Conservation (phyloP, 129 eudicot genomes). For the Escallonia herrerae region DNA sequence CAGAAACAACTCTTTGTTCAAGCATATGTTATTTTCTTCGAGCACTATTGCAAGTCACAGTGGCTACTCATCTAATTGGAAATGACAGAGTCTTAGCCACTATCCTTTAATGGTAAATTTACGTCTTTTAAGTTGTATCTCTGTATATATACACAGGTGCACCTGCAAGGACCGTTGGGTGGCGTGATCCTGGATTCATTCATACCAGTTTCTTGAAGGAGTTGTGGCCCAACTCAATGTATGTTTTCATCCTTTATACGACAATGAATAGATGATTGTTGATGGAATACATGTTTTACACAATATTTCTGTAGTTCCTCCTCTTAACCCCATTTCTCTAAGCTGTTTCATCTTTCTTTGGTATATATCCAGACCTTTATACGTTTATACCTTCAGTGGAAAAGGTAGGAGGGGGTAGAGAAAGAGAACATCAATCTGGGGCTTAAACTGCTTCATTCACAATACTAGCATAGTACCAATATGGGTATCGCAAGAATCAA, state of each 20-base stretch:
- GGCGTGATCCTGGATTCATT: conserved; percentile 86
- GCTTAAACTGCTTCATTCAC: too few relatives aligned
- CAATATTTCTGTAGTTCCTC: too few relatives aligned
- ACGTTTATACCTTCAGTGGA: too few relatives aligned
- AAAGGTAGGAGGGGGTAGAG: too few relatives aligned
- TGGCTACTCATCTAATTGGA: neutral
- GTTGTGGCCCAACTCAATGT: conserved; percentile 66
- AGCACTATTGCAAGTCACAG: conserved; percentile 1
- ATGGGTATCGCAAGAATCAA: too few relatives aligned
- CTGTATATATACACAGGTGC: conserved; percentile 39
- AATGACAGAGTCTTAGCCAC: neutral
- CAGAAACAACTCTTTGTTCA: neutral
- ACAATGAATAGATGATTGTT: too few relatives aligned
- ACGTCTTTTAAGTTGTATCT: neutral
- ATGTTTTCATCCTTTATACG: conserved; percentile 13
- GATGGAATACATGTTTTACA: too few relatives aligned
- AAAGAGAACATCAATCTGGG: too few relatives aligned
- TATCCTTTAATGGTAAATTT: neutral
- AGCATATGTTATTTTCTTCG: neutral
- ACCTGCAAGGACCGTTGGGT: conserved; percentile 82
- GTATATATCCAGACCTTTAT: too few relatives aligned
- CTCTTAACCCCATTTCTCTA: neutral
- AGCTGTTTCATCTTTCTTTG: neutral
- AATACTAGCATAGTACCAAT: too few relatives aligned
- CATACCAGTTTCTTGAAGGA: conserved; percentile 71